A percentile compares a stretch with the other conserved stretches of the same genome.
These are phyloP conservation scores for Lepiota brunneoincarnata DNA, from an alignment of 768 basidiomycete species.

Conservation along the genomic window DNA sequence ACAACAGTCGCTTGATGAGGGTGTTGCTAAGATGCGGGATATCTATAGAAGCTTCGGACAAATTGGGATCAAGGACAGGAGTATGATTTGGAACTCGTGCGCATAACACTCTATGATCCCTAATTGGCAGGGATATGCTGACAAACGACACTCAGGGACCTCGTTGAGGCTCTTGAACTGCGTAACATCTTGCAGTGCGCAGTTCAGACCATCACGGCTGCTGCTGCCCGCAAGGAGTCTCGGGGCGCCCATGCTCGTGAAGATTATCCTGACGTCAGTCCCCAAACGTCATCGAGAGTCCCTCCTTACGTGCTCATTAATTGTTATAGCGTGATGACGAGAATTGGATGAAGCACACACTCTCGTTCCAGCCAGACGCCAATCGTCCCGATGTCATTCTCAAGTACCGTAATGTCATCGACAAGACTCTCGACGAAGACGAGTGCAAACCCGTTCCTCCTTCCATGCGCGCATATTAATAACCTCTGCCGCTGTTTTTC, in stretches of 20 bases:
- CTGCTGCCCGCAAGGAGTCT: constrained; percentile 93
- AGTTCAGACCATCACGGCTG: constrained; percentile 91
- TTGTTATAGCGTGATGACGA: constrained; percentile 74
- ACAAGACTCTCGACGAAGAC: constrained; percentile 85
- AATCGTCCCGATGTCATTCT: constrained; percentile 81
- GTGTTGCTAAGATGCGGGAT: constrained; percentile 79
- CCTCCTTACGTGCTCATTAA: no score
- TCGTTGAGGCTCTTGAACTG: constrained; percentile 95
- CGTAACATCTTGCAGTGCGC: constrained; percentile 95
- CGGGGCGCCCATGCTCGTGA: constrained; percentile 99
- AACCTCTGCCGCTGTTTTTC: no score
- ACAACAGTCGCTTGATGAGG: constrained; percentile 86
- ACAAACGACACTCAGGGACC: constrained; percentile 57
- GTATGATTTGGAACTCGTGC: constrained; percentile 99
- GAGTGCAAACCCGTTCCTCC: constrained; percentile 98
- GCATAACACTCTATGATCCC: constrained; percentile 22
- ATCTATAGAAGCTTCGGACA: constrained; percentile 90
- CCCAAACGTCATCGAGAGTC: no score
- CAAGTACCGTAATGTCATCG: constrained; percentile 85
- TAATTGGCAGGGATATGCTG: not conserved
- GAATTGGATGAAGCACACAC: constrained; percentile 93
- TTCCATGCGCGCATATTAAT: constrained; percentile 92
- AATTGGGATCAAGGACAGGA: constrained; percentile 95
- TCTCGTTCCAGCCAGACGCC: constrained; percentile 84
- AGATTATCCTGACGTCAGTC: constrained; percentile 78